These are phyloP conservation scores for Ceratobasidium sp. DNA, from an alignment of 1,284 basidiomycete genomes.

Conservation along the genomic window DNA sequence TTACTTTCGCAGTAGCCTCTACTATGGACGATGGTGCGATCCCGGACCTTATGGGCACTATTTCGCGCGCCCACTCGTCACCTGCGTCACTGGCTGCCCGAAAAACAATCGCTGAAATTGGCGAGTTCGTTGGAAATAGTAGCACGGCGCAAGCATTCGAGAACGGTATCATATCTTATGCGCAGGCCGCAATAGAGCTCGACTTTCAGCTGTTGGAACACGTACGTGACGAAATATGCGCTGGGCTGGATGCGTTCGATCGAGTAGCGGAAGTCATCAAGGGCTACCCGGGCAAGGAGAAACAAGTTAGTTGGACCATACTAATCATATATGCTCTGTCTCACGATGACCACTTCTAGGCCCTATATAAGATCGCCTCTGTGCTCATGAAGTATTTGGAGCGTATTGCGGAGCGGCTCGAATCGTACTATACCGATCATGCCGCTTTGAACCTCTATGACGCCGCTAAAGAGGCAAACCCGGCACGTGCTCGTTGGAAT, in stretches of 20 bases:
- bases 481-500: slow-evolving; percentile 45
- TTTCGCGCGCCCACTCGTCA: slow-evolving; percentile 33
- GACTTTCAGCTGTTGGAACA: slow-evolving; percentile 41
- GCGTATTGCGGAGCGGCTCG: slow-evolving; percentile 42
- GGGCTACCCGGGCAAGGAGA: slow-evolving; percentile 41
- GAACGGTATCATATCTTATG: slow-evolving; percentile 42
- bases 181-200: slow-evolving; percentile 34
- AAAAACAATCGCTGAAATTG: slow-evolving; percentile 42
- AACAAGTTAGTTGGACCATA: slow-evolving; percentile 22
- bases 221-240: slow-evolving; percentile 42
- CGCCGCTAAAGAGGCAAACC: slow-evolving; percentile 35
- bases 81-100: slow-evolving; percentile 38
- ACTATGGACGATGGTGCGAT: slow-evolving; percentile 10
- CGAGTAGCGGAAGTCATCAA: slow-evolving; percentile 39
- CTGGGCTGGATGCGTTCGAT: slow-evolving; percentile 40
- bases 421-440: slow-evolving; percentile 43
- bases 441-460: slow-evolving; percentile 38
- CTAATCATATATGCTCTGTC: not conserved
- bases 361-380: slow-evolving; percentile 33
- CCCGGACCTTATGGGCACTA: slow-evolving; percentile 41
- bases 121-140: slow-evolving; percentile 41
- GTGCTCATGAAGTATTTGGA: slow-evolving; percentile 40
- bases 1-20: slow-evolving; percentile 38
- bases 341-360: slow-evolving; percentile 5
- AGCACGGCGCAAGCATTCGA: slow-evolving; percentile 41